A percentile compares a stretch with the other conserved stretches of the same genome.
Evolutionary conservation across 2,329 filamentous ascomycete species (phyloP).

Genomic region (Capronia coronata): DNA sequence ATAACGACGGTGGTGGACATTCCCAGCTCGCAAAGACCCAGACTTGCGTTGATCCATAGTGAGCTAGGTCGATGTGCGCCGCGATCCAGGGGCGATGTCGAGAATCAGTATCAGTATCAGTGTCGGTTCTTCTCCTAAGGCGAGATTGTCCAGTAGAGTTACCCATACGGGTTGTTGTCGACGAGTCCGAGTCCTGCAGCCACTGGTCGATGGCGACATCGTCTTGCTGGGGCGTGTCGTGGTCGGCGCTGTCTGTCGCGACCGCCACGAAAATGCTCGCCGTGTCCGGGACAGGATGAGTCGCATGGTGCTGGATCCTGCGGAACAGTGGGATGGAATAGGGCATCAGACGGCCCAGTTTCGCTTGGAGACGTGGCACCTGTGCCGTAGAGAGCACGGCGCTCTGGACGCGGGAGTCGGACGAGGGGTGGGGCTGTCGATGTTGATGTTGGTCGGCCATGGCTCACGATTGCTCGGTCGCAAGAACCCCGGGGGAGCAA

Average conservation of each 20-base stretch:
- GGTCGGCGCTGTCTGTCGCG: background rate
- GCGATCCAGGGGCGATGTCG: constrained; percentile 36
- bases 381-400: constrained; percentile 3
- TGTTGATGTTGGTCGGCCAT: too few relatives aligned
- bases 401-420: background rate
- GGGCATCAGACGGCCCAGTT: constrained; percentile 35
- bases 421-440: background rate
- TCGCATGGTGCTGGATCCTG: constrained; percentile 36
- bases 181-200: background rate
- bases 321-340: constrained; percentile 35
- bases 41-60: constrained; percentile 38
- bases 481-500: too few relatives aligned
- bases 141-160: background rate
- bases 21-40: constrained; percentile 40
- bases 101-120: background rate
- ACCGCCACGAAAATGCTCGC: constrained; percentile 26
- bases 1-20: too few relatives aligned
- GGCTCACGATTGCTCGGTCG: too few relatives aligned
- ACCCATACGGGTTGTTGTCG: background rate
- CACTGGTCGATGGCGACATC: background rate
- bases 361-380: constrained; percentile 4
- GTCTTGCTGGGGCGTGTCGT: background rate
- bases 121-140: too few relatives aligned
- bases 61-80: constrained; percentile 37
- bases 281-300: constrained; percentile 31